A percentile compares a stretch with the other conserved stretches of the same genome.
Conservation (phyloP, 306 rosid species). For the Hippophae gyantsensis region DNA sequence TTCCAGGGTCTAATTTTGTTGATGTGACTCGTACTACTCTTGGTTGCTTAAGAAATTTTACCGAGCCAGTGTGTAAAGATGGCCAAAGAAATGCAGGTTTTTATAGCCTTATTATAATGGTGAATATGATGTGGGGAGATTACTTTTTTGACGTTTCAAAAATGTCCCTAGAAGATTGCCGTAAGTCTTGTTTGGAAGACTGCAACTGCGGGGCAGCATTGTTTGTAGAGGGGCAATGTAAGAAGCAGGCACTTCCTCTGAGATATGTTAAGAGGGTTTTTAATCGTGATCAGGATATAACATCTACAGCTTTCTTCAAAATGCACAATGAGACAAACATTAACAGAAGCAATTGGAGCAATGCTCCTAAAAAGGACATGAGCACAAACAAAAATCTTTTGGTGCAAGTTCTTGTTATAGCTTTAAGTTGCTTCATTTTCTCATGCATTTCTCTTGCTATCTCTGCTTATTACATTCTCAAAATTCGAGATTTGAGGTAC, state of each 20-base stretch:
- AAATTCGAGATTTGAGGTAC: constrained; percentile 8
- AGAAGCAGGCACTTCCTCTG: constrained; percentile 8
- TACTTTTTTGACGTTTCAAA: neutral
- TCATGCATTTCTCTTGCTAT: constrained; percentile 1
- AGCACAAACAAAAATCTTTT: neutral
- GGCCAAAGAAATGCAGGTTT: neutral
- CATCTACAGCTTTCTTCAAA: constrained; percentile 2
- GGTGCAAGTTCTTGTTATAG: constrained; percentile 2
- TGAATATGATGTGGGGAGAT: neutral
- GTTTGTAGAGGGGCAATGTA: neutral
- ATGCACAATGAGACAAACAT: neutral
- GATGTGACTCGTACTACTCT: neutral
- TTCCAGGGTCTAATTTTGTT: constrained; percentile 18
- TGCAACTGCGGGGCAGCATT: constrained; percentile 16
- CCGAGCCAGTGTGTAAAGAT: neutral
- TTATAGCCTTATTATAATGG: neutral
- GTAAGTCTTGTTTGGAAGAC: constrained; percentile 10
- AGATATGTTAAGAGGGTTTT: neutral
- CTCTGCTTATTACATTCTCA: constrained; percentile 5
- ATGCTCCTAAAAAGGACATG: neutral
- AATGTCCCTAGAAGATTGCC: constrained; percentile 5
- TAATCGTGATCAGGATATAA: neutral
- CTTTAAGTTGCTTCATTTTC: neutral
- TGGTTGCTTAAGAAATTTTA: constrained; percentile 15
- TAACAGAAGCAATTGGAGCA: neutral